These are phyloP conservation scores for Thermothelomyces thermophilus DNA, from an alignment of 2,329 filamentous ascomycete genomes.

Conservation along the genomic window DNA sequence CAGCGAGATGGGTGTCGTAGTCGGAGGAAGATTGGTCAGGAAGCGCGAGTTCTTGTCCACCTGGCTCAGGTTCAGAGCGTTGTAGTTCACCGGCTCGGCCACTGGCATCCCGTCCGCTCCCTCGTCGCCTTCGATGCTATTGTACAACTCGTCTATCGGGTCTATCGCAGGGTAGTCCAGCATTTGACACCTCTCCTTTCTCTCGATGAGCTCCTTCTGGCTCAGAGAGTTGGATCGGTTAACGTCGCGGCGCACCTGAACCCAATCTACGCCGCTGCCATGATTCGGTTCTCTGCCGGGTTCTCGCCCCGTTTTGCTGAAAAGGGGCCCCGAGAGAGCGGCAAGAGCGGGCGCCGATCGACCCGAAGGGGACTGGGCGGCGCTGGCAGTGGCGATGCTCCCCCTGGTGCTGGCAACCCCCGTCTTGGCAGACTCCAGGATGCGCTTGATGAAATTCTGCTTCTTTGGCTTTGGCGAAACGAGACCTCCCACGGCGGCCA, in stretches of 20 bases:
- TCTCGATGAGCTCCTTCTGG: slow-evolving; percentile 76
- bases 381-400: slow-evolving; percentile 60
- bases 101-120: slow-evolving; percentile 78
- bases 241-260: slow-evolving; percentile 92
- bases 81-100: slow-evolving; percentile 74
- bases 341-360: slow-evolving; percentile 41
- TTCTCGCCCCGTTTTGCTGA: slow-evolving; percentile 36
- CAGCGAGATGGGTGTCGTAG: slow-evolving; percentile 72
- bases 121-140: slow-evolving; percentile 83
- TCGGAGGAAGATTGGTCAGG: slow-evolving; percentile 72
- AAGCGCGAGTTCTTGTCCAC: slow-evolving; percentile 97
- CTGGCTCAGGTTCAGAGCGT: slow-evolving; percentile 68
- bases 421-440: slow-evolving; percentile 89
- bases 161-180: slow-evolving; percentile 84
- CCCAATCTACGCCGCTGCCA: slow-evolving; percentile 69
- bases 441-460: slow-evolving; percentile 90
- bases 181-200: slow-evolving; percentile 87
- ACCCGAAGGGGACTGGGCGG: slow-evolving; percentile 37
- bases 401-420: slow-evolving; percentile 84
- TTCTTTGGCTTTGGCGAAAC: slow-evolving; percentile 70
- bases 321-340: slow-evolving; percentile 23
- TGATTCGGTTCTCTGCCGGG: slow-evolving; percentile 65
- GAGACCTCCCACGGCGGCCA: slow-evolving; percentile 58
- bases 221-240: slow-evolving; percentile 93
- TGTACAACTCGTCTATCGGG: slow-evolving; percentile 82